Evolutionary conservation across 192 early-diverging fungal species (phyloP).

Genomic region (Lobulomyces angularis): DNA sequence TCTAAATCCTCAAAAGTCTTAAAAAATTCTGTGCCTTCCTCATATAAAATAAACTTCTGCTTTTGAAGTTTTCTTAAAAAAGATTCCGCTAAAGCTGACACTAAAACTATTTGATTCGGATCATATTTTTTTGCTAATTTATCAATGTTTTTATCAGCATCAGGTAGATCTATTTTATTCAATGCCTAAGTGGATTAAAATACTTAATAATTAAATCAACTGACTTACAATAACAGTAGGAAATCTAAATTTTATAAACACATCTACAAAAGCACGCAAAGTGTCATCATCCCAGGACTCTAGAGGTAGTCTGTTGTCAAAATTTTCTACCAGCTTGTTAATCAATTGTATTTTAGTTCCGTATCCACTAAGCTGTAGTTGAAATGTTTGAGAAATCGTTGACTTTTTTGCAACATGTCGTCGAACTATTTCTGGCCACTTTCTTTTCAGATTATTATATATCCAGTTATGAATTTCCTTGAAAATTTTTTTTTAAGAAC

Average conservation of each 20-base stretch:
- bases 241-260: conserved; percentile 64
- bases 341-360: too few species aligned
- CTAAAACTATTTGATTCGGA: conserved; percentile 27
- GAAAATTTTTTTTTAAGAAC: too few species aligned
- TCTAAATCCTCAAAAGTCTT: not conserved
- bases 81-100: conserved; percentile 26
- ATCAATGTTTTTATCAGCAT: conserved; percentile 70
- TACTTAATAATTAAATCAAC: too few species aligned
- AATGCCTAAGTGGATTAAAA: too few species aligned
- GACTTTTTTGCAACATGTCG: conserved; percentile 47
- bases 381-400: conserved; percentile 19
- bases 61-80: conserved; percentile 37
- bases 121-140: conserved; percentile 63
- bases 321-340: too few species aligned
- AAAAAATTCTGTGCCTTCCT: conserved; percentile 31
- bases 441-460: conserved; percentile 53
- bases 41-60: conserved; percentile 33
- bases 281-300: too few species aligned
- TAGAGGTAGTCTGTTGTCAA: too few species aligned
- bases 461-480: too few species aligned
- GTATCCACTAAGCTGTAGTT: conserved; percentile 30
- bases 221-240: conserved; percentile 62
- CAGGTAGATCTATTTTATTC: conserved; percentile 79
- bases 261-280: conserved; percentile 41
- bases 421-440: conserved; percentile 55